Conservation (phyloP, 1,284 basidiomycete species). For the Leucoagaricus sp. region DNA sequence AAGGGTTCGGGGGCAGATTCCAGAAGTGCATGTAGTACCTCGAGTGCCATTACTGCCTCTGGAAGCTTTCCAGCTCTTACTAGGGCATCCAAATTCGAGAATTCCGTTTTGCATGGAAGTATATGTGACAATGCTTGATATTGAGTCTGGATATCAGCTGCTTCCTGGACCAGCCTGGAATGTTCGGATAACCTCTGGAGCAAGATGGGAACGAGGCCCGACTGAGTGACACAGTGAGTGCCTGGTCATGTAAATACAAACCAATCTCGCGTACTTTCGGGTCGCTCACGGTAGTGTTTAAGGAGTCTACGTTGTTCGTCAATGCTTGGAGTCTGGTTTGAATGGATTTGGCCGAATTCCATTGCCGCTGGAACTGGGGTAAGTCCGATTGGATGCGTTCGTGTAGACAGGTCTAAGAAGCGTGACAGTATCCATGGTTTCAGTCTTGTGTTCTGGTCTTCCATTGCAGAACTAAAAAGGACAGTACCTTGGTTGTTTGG, state of each 20-base stretch:
- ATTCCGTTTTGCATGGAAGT: constrained; percentile 46
- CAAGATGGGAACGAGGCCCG: constrained; percentile 63
- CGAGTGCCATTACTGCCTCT: constrained; percentile 51
- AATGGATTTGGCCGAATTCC: constrained; percentile 60
- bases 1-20: constrained; percentile 53
- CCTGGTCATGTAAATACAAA: neutral
- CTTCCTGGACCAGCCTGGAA: constrained; percentile 58
- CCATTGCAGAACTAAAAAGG: constrained; percentile 1
- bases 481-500: constrained; percentile 60
- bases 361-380: constrained; percentile 63
- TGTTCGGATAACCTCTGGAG: constrained; percentile 54
- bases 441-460: neutral
- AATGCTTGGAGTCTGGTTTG: constrained; percentile 59
- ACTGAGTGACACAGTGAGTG: constrained; percentile 39
- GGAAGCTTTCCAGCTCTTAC: constrained; percentile 59
- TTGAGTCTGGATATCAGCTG: constrained; percentile 51
- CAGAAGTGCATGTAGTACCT: constrained; percentile 45
- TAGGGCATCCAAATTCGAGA: constrained; percentile 43
- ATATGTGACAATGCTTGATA: constrained; percentile 56
- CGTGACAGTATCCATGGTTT: neutral
- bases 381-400: constrained; percentile 66
- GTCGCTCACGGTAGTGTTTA: constrained; percentile 52
- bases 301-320: constrained; percentile 49
- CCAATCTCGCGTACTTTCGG: constrained; percentile 48
- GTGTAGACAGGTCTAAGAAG: constrained; percentile 57